Percentiles rank a stretch among this genome's conserved stretches.
Conservation (phyloP, 2,329 filamentous ascomycete genomes). For the Paecilomyces variotii region DNA sequence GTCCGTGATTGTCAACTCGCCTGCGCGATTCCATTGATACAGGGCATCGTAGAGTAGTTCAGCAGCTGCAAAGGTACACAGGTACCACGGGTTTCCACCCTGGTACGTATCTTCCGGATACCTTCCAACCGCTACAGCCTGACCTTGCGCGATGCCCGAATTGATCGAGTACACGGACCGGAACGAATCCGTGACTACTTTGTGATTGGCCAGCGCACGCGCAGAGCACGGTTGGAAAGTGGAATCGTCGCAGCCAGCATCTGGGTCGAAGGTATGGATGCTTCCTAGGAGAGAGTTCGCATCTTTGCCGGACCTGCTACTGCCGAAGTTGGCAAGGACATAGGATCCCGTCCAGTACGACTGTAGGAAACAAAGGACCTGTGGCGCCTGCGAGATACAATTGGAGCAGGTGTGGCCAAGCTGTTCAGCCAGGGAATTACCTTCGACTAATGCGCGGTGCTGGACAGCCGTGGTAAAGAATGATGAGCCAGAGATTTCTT, state of each 20-base stretch:
- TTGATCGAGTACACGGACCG: conserved; percentile 64
- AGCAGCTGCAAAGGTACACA: conserved; percentile 65
- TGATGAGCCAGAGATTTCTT: conserved; percentile 65
- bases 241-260: conserved; percentile 55
- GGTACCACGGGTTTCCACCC: conserved; percentile 72
- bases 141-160: conserved; percentile 51
- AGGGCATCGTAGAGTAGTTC: conserved; percentile 72
- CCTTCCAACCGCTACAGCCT: conserved; percentile 56
- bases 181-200: conserved; percentile 67
- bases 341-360: conserved; percentile 64
- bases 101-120: conserved; percentile 69
- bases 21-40: conserved; percentile 59
- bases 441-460: conserved; percentile 54
- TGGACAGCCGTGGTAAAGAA: conserved; percentile 68
- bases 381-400: conserved; percentile 58
- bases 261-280: conserved; percentile 63
- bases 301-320: conserved; percentile 59
- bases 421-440: conserved; percentile 53
- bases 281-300: conserved; percentile 60
- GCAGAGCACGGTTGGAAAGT: conserved; percentile 73
- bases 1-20: conserved; percentile 56
- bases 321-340: conserved; percentile 61
- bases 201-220: conserved; percentile 63
- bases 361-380: conserved; percentile 65
- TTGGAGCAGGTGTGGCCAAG: conserved; percentile 55